phyloP scores from a whole-genome alignment of 1,139 yeast genomes.

The Zhuliangozyma blackwelliae region DNA sequence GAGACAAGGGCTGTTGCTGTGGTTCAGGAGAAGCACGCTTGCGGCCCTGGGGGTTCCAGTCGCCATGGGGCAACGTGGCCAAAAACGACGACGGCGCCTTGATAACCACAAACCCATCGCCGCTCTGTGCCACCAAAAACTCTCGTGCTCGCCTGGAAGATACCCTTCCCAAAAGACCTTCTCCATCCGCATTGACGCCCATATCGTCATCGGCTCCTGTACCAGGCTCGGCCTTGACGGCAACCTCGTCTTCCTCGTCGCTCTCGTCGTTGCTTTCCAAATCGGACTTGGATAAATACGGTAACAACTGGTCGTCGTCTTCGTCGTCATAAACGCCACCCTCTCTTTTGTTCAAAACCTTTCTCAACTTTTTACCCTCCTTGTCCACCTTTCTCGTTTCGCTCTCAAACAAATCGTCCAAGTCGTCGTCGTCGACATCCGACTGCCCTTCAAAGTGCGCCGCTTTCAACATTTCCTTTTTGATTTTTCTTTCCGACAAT shows the following conservation, averaged over 20 bases:
- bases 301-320: constrained; percentile 56
- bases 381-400: constrained; percentile 76
- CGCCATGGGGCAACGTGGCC: constrained; percentile 69
- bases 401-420: constrained; percentile 63
- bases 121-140: constrained; percentile 46
- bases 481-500: constrained; percentile 82
- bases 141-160: constrained; percentile 20
- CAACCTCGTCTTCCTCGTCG: constrained; percentile 19
- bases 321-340: constrained; percentile 91
- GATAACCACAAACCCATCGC: constrained; percentile 64
- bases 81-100: constrained; percentile 62
- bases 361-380: constrained; percentile 83
- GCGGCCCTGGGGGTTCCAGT: constrained; percentile 73
- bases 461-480: constrained; percentile 85
- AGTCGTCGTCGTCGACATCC: constrained; percentile 57
- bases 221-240: neutral
- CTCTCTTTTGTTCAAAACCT: constrained; percentile 81
- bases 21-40: constrained; percentile 27
- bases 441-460: constrained; percentile 64
- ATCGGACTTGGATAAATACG: constrained; percentile 74
- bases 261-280: constrained; percentile 54
- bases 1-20: constrained; percentile 16
- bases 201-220: constrained; percentile 1
- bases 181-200: too few species aligned
- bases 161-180: neutral